These are phyloP conservation scores for Buxus sempervirens DNA, from an alignment of 164 flowering plant species.

Conservation along the genomic window DNA sequence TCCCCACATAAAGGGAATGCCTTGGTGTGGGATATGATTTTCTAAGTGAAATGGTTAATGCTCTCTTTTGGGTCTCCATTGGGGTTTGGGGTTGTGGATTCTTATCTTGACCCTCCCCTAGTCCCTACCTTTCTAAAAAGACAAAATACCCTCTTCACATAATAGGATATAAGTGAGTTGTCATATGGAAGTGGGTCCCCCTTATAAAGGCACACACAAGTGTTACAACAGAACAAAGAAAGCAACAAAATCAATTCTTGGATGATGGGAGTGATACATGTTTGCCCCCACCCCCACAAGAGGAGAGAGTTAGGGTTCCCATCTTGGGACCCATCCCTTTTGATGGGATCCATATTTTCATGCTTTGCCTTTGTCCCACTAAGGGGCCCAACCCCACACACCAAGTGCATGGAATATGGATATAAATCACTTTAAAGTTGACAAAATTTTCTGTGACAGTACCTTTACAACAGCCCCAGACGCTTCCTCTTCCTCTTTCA, in stretches of 20 bases:
- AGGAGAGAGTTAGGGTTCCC: conserved; percentile 29
- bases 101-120: conserved; percentile 13
- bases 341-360: conserved; percentile 21
- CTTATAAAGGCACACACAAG: conserved; percentile 7
- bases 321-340: conserved; percentile 28
- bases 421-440: conserved; percentile 25
- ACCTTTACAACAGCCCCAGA: not conserved
- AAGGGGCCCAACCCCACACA: conserved; percentile 11
- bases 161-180: conserved; percentile 13
- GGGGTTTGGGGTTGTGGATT: conserved; percentile 9
- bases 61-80: conserved; percentile 10
- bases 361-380: conserved; percentile 23
- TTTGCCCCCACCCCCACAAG: conserved; percentile 31
- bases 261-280: conserved; percentile 24
- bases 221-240: conserved; percentile 22
- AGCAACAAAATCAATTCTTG: conserved; percentile 27
- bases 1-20: conserved; percentile 25
- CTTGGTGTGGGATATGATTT: conserved; percentile 23
- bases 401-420: conserved; percentile 22
- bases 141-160: conserved; percentile 10
- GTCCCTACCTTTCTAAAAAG: conserved; percentile 23
- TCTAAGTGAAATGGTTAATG: conserved; percentile 25
- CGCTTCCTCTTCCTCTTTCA: conserved; percentile 2
- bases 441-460: conserved; percentile 23
- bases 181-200: conserved; percentile 24